A percentile compares a stretch with the other conserved stretches of the same genome.
Conservation (phyloP, 148 eudicot species). For the Vaccinium macrocarpon region DNA sequence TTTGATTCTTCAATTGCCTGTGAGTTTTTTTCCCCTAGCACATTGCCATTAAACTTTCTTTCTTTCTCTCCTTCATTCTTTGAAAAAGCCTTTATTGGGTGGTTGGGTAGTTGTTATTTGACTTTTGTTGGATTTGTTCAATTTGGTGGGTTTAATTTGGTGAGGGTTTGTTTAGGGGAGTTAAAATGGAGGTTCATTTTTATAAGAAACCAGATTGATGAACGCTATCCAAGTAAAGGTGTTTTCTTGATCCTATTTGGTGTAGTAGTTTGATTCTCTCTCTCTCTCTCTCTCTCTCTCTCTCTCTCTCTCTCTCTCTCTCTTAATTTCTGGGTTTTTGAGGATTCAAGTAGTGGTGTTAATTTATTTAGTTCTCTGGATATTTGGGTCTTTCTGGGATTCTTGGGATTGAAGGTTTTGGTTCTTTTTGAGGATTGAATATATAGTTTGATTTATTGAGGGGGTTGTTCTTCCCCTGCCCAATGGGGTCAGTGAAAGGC, state of each 20-base stretch:
- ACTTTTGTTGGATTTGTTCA: not conserved
- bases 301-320: not conserved
- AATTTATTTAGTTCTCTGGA: not conserved
- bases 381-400: not conserved
- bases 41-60: not conserved
- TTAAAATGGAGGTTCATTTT: slow-evolving; percentile 19
- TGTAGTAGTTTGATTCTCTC: not conserved
- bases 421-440: not conserved
- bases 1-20: not conserved
- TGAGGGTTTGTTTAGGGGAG: not conserved
- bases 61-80: not conserved
- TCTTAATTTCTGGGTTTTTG: not conserved
- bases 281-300: not conserved
- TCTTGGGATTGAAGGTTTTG: not conserved
- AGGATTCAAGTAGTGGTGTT: not conserved
- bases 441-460: not conserved
- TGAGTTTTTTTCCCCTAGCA: not conserved
- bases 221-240: not conserved
- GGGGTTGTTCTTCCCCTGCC: not conserved
- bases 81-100: no score
- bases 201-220: slow-evolving; percentile 18
- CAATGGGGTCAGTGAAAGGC: slow-evolving; percentile 7
- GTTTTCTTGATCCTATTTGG: not conserved
- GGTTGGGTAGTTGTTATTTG: slow-evolving; percentile 4
- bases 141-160: slow-evolving; percentile 7